Evolutionary conservation across 495 filamentous ascomycete genomes (phyloP), one percentile per base, ranked within the genome.

Genomic region (Trichoderma orchidacearum): DNA sequence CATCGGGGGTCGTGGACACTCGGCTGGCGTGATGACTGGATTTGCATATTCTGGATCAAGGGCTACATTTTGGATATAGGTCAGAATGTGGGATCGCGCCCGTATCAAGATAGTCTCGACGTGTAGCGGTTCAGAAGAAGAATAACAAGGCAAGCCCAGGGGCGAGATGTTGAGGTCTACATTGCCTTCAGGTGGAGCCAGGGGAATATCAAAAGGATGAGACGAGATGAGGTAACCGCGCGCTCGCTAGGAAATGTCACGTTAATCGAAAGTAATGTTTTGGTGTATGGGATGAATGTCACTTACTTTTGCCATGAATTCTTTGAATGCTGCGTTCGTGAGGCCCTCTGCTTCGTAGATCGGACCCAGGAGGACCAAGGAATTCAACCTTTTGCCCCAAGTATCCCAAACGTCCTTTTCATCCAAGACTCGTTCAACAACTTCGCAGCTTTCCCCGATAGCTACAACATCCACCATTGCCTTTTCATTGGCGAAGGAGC

Each of bases 391-490:
- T 0, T 35, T 31, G 11, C 68, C 69, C 64, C 77, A 66, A 23
- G 21, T 59, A 59, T 68, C 66, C 82, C 85, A 88, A 5, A 60
- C 61, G 25, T 29, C 45, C 23, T 79, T 66, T 1, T 67, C 51
- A n/a, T 78, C 69, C 48, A 90, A 64, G 57, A 82, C 89, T 30
- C 62, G 35, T 13, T 84, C 69, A 0, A 77, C 79, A 27, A 67
- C 67, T 15, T 75, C 63, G 0, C 78, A 78, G 12, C 78, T 77
- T 32, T 85, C 80, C 0, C 79, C 78, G 15, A 86, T 56, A 4
- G 77, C 85, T 52, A 93, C 75, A 23, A 93, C 64, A 64, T 89
- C 77, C 27, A 95, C 65, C 50, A 72, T 73, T 1, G 76, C 79
- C 50, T 68, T 59, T 1, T 68, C 41, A 0, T 64, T 59, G 2